Percentiles rank a stretch among this genome's conserved stretches.
These are phyloP conservation scores for Cerrena zonata DNA, from an alignment of 1,284 basidiomycete species.

Conservation along the genomic window DNA sequence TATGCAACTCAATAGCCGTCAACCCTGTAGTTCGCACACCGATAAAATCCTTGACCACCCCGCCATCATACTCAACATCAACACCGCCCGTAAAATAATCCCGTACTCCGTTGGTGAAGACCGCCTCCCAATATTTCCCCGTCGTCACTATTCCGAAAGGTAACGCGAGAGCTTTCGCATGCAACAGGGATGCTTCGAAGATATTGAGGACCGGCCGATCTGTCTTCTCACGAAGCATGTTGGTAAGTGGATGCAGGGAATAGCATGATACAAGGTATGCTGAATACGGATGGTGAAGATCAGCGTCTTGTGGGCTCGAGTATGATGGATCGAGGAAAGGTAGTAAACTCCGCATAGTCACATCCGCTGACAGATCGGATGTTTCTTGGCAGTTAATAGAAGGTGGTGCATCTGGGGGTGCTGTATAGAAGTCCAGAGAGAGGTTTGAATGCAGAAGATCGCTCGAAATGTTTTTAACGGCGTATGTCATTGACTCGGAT, in stretches of 20 bases:
- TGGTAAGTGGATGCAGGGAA: slow-evolving; percentile 42
- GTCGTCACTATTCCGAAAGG: slow-evolving; percentile 47
- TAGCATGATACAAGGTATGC: slow-evolving; percentile 46
- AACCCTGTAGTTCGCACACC: slow-evolving; percentile 41
- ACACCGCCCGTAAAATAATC: slow-evolving; percentile 12
- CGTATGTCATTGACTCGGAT: slow-evolving; percentile 36
- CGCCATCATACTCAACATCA: not conserved
- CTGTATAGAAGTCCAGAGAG: slow-evolving; percentile 32
- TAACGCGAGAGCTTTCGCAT: slow-evolving; percentile 28
- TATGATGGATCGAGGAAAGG: slow-evolving; percentile 2
- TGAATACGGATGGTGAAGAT: slow-evolving; percentile 18
- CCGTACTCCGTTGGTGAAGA: slow-evolving; percentile 33
- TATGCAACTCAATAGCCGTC: slow-evolving; percentile 38
- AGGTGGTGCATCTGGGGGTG: slow-evolving; percentile 29
- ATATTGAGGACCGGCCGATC: slow-evolving; percentile 38
- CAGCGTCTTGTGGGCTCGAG: slow-evolving; percentile 1
- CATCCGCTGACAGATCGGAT: slow-evolving; percentile 32
- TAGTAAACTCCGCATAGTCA: slow-evolving; percentile 28
- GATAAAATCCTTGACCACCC: slow-evolving; percentile 24
- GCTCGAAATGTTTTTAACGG: slow-evolving; percentile 35
- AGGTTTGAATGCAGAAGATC: slow-evolving; percentile 18
- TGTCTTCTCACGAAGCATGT: slow-evolving; percentile 33
- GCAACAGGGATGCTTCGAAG: slow-evolving; percentile 40
- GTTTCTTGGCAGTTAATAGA: slow-evolving; percentile 39
- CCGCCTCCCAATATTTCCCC: slow-evolving; percentile 38